Evolutionary conservation across 2,329 filamentous ascomycete genomes (phyloP), one percentile per base, ranked within the genome.

Genomic region (Bertia moriformis): DNA sequence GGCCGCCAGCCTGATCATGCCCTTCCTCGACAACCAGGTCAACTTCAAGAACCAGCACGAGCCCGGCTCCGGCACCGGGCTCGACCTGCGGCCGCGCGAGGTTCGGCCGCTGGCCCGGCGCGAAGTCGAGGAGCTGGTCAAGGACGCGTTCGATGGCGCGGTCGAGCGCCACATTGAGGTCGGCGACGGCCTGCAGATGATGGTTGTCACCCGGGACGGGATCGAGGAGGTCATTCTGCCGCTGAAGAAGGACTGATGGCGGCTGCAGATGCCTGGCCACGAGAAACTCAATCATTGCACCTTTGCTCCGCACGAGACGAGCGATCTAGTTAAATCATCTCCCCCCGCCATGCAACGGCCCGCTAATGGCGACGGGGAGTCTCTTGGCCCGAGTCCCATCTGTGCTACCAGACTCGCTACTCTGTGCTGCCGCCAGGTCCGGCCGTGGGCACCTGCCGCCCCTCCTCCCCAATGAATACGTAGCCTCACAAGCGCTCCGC

Each of bases 21-120:
- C 91, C 1, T 98, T 98, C 71, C 65, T 98, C 54, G 91, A 98
- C 62, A 98, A 98, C 61, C 93, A 98, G 65, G 91, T 98, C 67
- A 96, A 96, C 67, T 89, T 89, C 71, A 98, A 95, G 74, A 98
- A 98, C 60, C 89, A 95, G 67, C 93, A 94, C 58, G 71, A 91
- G 41, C 87, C 89, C 10, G 84, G 81, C 37, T 89, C 83, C 51
- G 87, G 86, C 41, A 72, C 74, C 43, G 89, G 89, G 33, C 83
- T 93, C 60, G 80, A 78, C 40, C 65, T 95, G 51, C 65, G 83
- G 65, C 74, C 82, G 61, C 71, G 80, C 49, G 70, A 77, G 57
- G 70, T 73, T 43, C 67, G 78, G 52, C 83, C 84, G 39, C 64
- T 96, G 54, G 68, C 78, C 19, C 69, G 75, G 53, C 63, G 71